Conservation (phyloP, 148 eudicot genomes). For the Chenopodium quinoa region DNA sequence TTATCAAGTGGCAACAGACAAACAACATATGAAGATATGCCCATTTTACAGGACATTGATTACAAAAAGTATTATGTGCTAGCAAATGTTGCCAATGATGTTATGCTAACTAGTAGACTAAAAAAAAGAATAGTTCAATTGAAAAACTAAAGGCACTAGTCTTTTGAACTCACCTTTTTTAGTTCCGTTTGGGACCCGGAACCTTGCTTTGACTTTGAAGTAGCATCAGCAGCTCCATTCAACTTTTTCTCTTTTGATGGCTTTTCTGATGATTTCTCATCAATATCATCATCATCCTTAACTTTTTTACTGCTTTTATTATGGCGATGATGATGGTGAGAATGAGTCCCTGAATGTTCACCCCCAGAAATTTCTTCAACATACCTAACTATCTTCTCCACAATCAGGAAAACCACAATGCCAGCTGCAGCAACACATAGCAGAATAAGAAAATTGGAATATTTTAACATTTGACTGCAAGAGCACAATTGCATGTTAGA, state of each 20-base stretch:
- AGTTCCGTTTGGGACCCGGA: constrained; percentile 40
- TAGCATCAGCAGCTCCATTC: constrained; percentile 32
- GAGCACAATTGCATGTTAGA: background rate
- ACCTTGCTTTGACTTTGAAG: constrained; percentile 31
- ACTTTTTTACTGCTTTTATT: constrained; percentile 45
- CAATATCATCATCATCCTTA: constrained; percentile 46
- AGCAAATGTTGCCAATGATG: background rate
- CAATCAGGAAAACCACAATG: constrained; percentile 80
- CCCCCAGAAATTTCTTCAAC: constrained; percentile 77
- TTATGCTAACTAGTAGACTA: background rate
- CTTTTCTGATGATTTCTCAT: constrained; percentile 26
- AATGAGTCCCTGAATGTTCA: constrained; percentile 42
- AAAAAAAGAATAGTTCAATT: background rate
- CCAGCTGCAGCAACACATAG: constrained; percentile 65
- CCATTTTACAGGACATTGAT: background rate
- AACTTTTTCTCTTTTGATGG: constrained; percentile 34
- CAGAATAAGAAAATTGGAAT: constrained; percentile 16
- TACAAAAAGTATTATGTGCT: background rate
- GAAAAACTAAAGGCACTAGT: background rate
- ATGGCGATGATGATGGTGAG: constrained; percentile 72
- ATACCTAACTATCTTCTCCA: constrained; percentile 84
- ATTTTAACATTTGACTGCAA: background rate
- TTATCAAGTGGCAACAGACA: background rate
- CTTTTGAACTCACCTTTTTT: constrained; percentile 48
- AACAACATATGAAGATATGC: background rate